Evolutionary conservation across 2,329 filamentous ascomycete genomes (phyloP), one percentile per base, ranked within the genome.

Genomic region (Cladosporium phlei): DNA sequence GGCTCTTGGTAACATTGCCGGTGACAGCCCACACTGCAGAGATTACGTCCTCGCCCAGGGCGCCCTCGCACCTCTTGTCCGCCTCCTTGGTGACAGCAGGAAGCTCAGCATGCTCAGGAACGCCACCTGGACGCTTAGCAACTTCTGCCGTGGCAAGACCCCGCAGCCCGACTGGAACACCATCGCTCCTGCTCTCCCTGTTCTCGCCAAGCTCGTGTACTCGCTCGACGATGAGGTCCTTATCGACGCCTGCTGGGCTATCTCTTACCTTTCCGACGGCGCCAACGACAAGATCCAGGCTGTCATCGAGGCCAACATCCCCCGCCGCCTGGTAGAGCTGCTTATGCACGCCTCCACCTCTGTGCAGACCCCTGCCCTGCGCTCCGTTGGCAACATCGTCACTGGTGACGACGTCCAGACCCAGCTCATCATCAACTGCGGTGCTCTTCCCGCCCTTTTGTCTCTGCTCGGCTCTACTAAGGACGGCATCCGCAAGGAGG

Each of bases 251-350:
- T 98, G 93, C 82, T 98, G 93, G 93, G 93, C 93, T 52, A 97
- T 98, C 63, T 97, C 91, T 1, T 98, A 98, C 66, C 82, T 98
- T 16, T 97, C 93, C 3, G 93, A 98, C 69, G 93, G 93, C 33
- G 88, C 90, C 61, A 98, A 98, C 68, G 93, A 98, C 65, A 98
- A 98, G 77, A 98, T 98, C 55, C 93, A 98, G 72, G 91, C 93
- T 37, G 93, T 98, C 47, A 97, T 98, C 61, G 93, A 98, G 73
- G 93, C 91, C 34, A 91, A 93, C 57, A 98, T 98, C 54, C 93
- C 93, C 52, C 90, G 93, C 55, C 86, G 93, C 53, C 82, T 98
- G 6, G 93, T 98, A 4, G 93, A 98, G 76, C 80, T 98, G 47
- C 80, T 98, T 55, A 96, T 96, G 86, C 93, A 98, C 66, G 89